Conservation (phyloP, 208 protist species). For the Crithidia thermophila region DNA sequence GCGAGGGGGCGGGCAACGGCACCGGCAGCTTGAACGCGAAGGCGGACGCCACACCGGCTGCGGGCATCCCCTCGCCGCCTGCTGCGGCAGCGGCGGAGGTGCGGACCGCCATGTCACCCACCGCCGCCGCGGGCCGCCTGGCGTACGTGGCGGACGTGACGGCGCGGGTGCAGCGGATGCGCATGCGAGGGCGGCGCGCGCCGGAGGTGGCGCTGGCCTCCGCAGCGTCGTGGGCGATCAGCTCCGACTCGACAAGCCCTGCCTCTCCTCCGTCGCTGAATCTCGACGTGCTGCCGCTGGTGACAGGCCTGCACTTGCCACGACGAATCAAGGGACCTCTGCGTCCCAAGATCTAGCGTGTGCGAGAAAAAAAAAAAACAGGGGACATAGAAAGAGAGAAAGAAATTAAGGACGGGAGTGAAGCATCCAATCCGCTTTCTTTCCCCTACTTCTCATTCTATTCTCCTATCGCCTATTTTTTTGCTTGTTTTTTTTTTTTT, state of each 20-base stretch:
- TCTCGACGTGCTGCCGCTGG: not conserved
- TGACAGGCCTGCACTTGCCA: not conserved
- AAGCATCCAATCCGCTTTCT: too few species aligned
- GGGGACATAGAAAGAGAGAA: not conserved
- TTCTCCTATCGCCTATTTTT: too few species aligned
- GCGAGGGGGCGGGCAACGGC: too few species aligned
- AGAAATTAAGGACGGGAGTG: too few species aligned
- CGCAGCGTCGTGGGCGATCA: not conserved
- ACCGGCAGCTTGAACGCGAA: too few species aligned
- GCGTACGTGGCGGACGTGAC: slow-evolving; percentile 9
- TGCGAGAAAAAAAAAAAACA: not conserved
- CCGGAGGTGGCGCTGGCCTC: not conserved
- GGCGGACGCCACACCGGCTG: too few species aligned
- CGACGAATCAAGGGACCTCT: too few species aligned
- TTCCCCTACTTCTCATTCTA: too few species aligned
- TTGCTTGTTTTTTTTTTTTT: too few species aligned
- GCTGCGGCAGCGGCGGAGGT: too few species aligned
- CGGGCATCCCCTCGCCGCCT: too few species aligned
- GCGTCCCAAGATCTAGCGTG: too few species aligned
- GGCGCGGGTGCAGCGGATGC: slow-evolving; percentile 6
- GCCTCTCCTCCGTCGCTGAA: not conserved
- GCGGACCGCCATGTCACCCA: slow-evolving; percentile 5
- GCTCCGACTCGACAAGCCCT: not conserved
- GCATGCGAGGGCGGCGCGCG: not conserved
- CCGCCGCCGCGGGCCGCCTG: slow-evolving; percentile 1